These are phyloP conservation scores for Iris pallida DNA, from an alignment of 116 monocot species.

Conservation along the genomic window DNA sequence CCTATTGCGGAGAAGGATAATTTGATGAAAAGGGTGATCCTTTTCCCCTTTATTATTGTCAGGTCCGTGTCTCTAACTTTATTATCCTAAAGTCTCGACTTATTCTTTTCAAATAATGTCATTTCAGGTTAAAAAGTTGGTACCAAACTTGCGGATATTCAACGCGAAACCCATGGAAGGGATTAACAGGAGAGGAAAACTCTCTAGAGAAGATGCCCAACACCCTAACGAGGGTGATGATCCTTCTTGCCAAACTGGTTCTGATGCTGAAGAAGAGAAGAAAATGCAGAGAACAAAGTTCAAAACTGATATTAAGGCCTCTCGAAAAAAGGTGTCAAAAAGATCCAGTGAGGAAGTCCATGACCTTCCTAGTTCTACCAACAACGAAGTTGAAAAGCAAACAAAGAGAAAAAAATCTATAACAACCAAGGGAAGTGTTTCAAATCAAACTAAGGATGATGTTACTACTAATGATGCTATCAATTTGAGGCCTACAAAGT, in stretches of 20 bases:
- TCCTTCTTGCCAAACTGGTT: background rate
- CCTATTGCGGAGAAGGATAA: constrained; percentile 59
- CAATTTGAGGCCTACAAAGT: background rate
- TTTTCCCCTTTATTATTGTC: no score
- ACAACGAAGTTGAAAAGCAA: constrained; percentile 7
- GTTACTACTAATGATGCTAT: background rate
- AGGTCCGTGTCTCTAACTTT: no score
- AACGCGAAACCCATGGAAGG: constrained; percentile 71
- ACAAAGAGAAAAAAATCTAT: constrained; percentile 13
- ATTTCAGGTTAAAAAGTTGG: constrained; percentile 51
- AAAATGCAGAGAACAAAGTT: constrained; percentile 28
- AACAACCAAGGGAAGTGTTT: background rate
- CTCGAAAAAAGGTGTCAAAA: background rate
- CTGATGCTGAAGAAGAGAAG: constrained; percentile 19
- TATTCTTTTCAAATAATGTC: background rate
- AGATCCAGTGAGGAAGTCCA: constrained; percentile 7
- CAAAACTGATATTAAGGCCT: constrained; percentile 10
- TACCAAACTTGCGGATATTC: constrained; percentile 68
- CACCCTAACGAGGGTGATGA: constrained; percentile 7
- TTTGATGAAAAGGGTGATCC: constrained; percentile 6
- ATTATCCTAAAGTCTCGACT: no score
- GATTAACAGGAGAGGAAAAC: constrained; percentile 15
- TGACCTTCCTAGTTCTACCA: background rate
- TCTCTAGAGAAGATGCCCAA: background rate
- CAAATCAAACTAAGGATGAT: background rate